These are phyloP conservation scores for Deinandra increscens DNA, from an alignment of 129 eudicot genomes.

Conservation along the genomic window DNA sequence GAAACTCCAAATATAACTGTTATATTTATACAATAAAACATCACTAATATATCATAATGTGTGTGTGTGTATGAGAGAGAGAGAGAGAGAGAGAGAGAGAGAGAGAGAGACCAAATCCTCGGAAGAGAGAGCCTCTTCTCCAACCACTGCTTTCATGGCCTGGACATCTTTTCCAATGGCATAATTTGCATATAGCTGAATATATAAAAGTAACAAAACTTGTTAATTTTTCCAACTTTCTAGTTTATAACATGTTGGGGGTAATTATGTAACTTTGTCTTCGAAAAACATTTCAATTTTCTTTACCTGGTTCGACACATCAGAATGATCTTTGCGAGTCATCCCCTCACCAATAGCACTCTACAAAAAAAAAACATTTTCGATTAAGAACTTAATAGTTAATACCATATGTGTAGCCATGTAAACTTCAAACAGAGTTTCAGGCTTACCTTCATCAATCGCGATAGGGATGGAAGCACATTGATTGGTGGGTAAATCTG, in stretches of 20 bases:
- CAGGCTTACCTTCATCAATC: conserved; percentile 81
- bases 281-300: background rate
- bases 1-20: conserved; percentile 87
- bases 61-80: background rate
- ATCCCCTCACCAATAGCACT: conserved; percentile 99
- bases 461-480: conserved; percentile 97
- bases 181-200: conserved; percentile 92
- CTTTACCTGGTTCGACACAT: conserved; percentile 92
- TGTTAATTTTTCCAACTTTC: background rate
- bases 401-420: conserved; percentile 5
- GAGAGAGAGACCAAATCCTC: conserved; percentile 76
- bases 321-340: conserved; percentile 97
- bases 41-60: background rate
- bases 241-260: background rate
- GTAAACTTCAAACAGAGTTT: background rate
- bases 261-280: conserved; percentile 2
- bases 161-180: conserved; percentile 99
- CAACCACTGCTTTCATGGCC: conserved; percentile 99
- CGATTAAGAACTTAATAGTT: background rate
- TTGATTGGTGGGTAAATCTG: conserved; percentile 98
- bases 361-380: conserved; percentile 40
- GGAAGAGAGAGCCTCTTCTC: conserved; percentile 98
- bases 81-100: conserved; percentile 2
- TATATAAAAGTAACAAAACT: background rate
- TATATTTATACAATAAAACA: background rate